Conservation (phyloP, 306 rosid species). For the Fagus sylvatica region DNA sequence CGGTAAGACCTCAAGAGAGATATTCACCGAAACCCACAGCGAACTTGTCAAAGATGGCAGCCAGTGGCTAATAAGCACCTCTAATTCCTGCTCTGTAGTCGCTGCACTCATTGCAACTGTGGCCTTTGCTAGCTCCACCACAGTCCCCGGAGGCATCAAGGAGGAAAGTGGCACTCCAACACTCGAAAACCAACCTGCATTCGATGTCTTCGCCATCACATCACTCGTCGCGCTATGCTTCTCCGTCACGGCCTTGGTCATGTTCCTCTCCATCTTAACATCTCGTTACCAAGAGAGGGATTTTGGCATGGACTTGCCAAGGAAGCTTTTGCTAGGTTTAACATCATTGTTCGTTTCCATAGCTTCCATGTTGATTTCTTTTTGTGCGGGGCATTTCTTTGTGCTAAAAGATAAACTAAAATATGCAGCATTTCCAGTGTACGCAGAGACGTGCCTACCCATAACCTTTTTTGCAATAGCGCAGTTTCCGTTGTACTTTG, state of each 20-base stretch:
- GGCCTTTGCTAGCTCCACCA: conserved; percentile 44
- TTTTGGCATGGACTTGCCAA: conserved; percentile 36
- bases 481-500: conserved; percentile 49
- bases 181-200: conserved; percentile 28
- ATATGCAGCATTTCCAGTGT: conserved; percentile 28
- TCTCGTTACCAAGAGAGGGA: conserved; percentile 44
- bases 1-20: conserved; percentile 32
- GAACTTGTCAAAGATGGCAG: conserved; percentile 23
- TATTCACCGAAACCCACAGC: conserved; percentile 42
- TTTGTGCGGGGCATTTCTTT: conserved; percentile 49
- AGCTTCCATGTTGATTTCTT: conserved; percentile 42
- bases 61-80: conserved; percentile 45
- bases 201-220: conserved; percentile 38
- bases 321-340: conserved; percentile 41
- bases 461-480: conserved; percentile 37
- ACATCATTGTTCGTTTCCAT: conserved; percentile 53
- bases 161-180: conserved; percentile 19
- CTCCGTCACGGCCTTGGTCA: conserved; percentile 47
- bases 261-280: conserved; percentile 55
- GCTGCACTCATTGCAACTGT: conserved; percentile 59
- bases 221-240: conserved; percentile 47
- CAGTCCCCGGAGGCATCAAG: conserved; percentile 41
- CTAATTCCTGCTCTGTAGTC: conserved; percentile 54
- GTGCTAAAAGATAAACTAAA: conserved; percentile 33
- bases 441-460: conserved; percentile 40